Percentiles rank a stretch among this genome's conserved stretches.
Conservation (phyloP, 1,139 yeast genomes). For the Debaryomycetaceae sp. region DNA sequence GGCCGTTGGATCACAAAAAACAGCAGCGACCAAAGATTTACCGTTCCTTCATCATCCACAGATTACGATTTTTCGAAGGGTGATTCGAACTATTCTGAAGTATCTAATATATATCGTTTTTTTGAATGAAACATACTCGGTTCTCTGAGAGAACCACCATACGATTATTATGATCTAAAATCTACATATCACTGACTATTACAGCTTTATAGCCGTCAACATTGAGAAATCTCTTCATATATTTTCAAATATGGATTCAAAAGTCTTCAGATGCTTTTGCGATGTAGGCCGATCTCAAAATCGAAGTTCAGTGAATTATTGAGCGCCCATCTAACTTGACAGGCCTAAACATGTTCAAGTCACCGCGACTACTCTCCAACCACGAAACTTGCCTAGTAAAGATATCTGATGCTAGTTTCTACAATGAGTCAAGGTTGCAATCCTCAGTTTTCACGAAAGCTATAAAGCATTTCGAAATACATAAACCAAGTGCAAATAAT, state of each 20-base stretch:
- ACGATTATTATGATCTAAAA: too few relatives aligned
- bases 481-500: slow-evolving; percentile 11
- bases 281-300: too few relatives aligned
- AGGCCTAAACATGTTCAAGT: background rate
- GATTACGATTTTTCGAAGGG: background rate
- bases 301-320: too few relatives aligned
- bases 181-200: too few relatives aligned
- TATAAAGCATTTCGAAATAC: slow-evolving; percentile 23
- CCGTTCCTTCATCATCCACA: background rate
- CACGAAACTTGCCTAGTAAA: slow-evolving; percentile 5
- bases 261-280: too few relatives aligned
- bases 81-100: background rate
- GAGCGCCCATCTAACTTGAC: too few relatives aligned
- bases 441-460: slow-evolving; percentile 20
- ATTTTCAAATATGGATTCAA: too few relatives aligned
- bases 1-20: too few relatives aligned
- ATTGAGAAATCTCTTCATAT: too few relatives aligned
- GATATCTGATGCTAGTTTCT: slow-evolving; percentile 5
- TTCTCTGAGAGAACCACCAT: too few relatives aligned
- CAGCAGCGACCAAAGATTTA: too few relatives aligned
- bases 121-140: background rate
- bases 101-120: background rate
- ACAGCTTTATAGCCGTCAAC: too few relatives aligned
- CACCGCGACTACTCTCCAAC: background rate
- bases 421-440: slow-evolving; percentile 7